A percentile compares a stretch with the other conserved stretches of the same genome.
Evolutionary conservation across 2,329 filamentous ascomycete species (phyloP).

Genomic region (Penicillium digitatum): DNA sequence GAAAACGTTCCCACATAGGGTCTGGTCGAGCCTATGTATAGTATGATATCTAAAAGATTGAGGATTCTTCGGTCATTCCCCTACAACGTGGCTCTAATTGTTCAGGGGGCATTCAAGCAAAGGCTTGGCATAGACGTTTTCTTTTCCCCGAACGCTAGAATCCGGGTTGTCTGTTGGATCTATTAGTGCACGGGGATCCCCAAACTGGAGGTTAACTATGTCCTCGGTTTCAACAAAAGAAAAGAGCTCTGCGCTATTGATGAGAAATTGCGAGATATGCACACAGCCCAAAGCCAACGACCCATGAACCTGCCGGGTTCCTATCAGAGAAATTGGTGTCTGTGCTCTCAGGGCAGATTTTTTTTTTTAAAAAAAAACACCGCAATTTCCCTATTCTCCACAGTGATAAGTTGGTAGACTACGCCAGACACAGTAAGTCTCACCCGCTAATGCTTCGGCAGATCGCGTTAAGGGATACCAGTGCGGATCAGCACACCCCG

Average conservation of each 20-base stretch:
- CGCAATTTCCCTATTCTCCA: conserved; percentile 16
- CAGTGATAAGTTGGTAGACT: conserved; percentile 13
- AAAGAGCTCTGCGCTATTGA: too few species aligned
- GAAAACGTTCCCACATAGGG: neutral
- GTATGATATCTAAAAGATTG: too few species aligned
- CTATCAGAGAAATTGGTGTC: conserved; percentile 9
- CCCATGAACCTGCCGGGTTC: conserved; percentile 11
- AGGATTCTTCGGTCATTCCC: conserved; percentile 2
- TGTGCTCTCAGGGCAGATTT: conserved; percentile 13
- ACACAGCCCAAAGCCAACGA: neutral
- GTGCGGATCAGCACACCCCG: conserved; percentile 8
- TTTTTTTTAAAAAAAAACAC: neutral
- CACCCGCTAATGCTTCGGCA: conserved; percentile 21
- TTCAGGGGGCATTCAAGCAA: neutral
- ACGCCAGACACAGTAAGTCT: conserved; percentile 24
- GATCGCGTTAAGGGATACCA: conserved; percentile 16
- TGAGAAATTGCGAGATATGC: neutral
- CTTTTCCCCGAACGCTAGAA: neutral
- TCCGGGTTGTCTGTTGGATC: neutral
- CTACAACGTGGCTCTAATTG: neutral
- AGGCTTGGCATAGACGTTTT: neutral
- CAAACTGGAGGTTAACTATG: neutral
- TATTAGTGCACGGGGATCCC: neutral
- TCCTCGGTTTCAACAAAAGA: neutral
- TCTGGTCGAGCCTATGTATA: neutral